Conservation (phyloP, 805 yeast genomes). For the Pichia thaimueangensis region DNA sequence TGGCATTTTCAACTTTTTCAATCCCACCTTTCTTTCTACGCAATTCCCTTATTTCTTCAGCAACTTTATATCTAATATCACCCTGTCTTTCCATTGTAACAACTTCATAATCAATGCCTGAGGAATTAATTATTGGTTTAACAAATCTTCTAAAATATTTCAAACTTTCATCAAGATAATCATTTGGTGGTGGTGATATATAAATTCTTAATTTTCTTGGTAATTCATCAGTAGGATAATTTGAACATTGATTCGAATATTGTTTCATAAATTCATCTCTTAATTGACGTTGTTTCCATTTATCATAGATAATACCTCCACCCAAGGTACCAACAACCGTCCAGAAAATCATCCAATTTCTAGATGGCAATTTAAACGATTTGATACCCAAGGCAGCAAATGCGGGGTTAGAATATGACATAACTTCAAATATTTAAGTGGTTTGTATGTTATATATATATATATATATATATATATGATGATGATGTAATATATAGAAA, state of each 20-base stretch:
- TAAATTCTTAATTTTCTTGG: conserved; percentile 78
- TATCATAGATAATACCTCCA: conserved; percentile 80
- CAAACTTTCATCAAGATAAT: conserved; percentile 68
- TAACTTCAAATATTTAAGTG: no score
- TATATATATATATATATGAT: no score
- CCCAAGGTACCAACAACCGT: conserved; percentile 53
- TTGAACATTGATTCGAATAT: background rate
- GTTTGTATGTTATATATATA: no score
- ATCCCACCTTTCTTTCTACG: conserved; percentile 41
- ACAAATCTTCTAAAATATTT: conserved; percentile 69
- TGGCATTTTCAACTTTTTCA: conserved; percentile 15
- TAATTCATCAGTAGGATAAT: conserved; percentile 37
- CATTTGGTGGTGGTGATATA: conserved; percentile 97
- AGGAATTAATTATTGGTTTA: conserved; percentile 79
- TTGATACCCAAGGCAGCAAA: conserved; percentile 81
- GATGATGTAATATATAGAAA: no score
- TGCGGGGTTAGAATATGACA: conserved; percentile 64
- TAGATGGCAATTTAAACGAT: conserved; percentile 68
- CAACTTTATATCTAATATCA: conserved; percentile 73
- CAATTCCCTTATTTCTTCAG: conserved; percentile 69
- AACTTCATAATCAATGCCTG: conserved; percentile 79
- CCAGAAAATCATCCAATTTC: conserved; percentile 94
- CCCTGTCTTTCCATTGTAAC: conserved; percentile 82
- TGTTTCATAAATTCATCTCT: conserved; percentile 49
- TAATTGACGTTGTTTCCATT: conserved; percentile 59